Evolutionary conservation across 1,284 basidiomycete genomes (phyloP), one percentile per base, ranked within the genome.

Genomic region (Heliocybe sulcata): DNA sequence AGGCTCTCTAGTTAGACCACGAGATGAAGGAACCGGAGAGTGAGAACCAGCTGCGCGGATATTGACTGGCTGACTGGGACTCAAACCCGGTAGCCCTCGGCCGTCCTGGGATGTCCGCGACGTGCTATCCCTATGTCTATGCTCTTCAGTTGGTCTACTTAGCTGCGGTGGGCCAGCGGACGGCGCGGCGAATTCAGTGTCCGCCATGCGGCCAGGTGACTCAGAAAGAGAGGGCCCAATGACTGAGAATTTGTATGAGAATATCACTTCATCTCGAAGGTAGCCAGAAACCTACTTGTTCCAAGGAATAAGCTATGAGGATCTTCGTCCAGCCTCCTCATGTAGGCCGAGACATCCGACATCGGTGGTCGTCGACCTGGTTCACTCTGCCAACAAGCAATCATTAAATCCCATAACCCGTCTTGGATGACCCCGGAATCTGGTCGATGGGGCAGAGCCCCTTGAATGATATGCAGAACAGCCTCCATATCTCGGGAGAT

Each of bases 361-460:
- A 76, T 74, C 12, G 70, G 64, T n/a, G 74, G 75, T n/a, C 74
- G 61, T 2, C 58, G 54, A 23, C 64, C 61, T 19, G 75, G 72
- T 50, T 67, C 66, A 52, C 60, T 66, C 29, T 64, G 55, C 74
- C 75, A 77, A 54, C 76, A 77, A 54, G 59, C 62, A 25, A 61
- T 61, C 61, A 76, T 69, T 38, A 77, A 57, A 12, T 61, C 52
- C 75, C 76, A 77, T 52, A 77, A 61, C 1, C 67, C 61, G 59
- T 75, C 70, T 16, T 58, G 64, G 1, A 58, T 65, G 10, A 57
- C 61, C 33, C 55, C 55, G 16, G 57, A 60, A 6, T 63, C 67
- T 8, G 71, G 70, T 38, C 69, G 62, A 14, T 64, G 60, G 2
- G 74, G 72, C 27, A 68, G 57, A 42, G 61, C 65, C 10, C 67